Percentiles rank a stretch among this genome's conserved stretches.
Conservation (phyloP, 176 grass and related monocot genomes). For the Themeda triandra region DNA sequence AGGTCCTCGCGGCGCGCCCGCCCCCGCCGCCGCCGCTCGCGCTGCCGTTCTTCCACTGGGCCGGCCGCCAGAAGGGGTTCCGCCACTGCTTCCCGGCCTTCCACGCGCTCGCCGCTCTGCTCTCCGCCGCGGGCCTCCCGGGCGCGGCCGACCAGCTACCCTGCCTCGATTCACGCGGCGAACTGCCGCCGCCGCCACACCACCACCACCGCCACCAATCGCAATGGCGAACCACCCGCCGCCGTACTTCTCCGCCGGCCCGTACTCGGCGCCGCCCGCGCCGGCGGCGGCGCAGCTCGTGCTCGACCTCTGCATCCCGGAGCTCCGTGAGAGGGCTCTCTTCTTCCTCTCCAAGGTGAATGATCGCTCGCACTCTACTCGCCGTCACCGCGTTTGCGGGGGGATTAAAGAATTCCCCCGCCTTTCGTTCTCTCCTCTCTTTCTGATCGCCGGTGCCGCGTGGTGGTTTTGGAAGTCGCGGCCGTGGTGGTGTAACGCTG, state of each 20-base stretch:
- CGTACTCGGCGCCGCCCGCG: conserved; percentile 18
- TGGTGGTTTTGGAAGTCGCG: neutral
- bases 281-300: conserved; percentile 67
- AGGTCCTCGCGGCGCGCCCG: conserved; percentile 60
- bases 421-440: no score
- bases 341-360: conserved; percentile 73
- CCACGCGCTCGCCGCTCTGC: conserved; percentile 61
- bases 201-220: neutral
- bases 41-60: conserved; percentile 91
- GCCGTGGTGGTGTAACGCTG: neutral
- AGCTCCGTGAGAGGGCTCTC: conserved; percentile 74
- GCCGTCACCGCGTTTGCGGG: neutral
- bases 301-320: conserved; percentile 74
- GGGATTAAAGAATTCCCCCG: neutral
- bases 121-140: conserved; percentile 42
- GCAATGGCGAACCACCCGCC: conserved; percentile 79
- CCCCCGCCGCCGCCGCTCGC: conserved; percentile 49
- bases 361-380: neutral
- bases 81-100: conserved; percentile 71
- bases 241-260: conserved; percentile 36
- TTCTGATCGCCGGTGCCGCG: neutral
- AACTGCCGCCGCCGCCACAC: neutral
- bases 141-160: conserved; percentile 71
- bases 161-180: neutral
- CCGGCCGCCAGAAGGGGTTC: conserved; percentile 72